Base-by-base conservation (phyloP, 1,284 basidiomycete genomes). In the Wallemia ichthyophaga region DNA sequence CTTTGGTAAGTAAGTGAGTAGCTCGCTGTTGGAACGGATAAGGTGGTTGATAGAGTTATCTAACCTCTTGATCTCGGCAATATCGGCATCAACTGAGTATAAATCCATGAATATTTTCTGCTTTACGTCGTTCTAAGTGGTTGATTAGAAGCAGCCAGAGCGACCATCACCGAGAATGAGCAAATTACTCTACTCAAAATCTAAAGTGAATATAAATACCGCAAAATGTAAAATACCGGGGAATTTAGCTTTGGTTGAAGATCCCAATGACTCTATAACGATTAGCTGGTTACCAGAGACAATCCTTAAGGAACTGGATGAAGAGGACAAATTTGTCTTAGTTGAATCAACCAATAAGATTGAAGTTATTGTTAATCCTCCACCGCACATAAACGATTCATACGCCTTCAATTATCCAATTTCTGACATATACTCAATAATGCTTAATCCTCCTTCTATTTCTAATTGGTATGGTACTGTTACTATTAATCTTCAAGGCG, bases 361-460 rank as follows among this genome's bases (percentile, higher is more conserved):
- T 67, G 78, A 77, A 21, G 81, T 85, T 53, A 73, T 85, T 27
- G 82, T 85, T 62, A 82, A 83, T 65, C 74, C 83, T 59, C 83
- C 83, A 26, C 76, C 75, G 0, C 78, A 79, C 64, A 72, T 81
- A 59, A 81, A 85, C 5, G 84, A 89, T 68, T 84, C 84, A 23
- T 94, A 95, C 67, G 88, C 92, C 1, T 96, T 96, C 72, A 92
- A 88, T 19, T 80, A 95, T 0, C 84, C 91, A 1, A 67, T 98
- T 57, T 79, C 82, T 0, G 82, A 82, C 19, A 79, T 96, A 63
- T 95, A 96, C 69, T 92, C 87, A 23, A 75, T 96, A 58, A 75
- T 87, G 57, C 81, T 92, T 0, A 79, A 83, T 63, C 81, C 85
- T 0, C 88, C 85, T 1, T 81, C 82, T 0, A 71, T 89, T 17